Percentiles rank a stretch among this genome's conserved stretches.
Conservation (phyloP, 2,329 filamentous ascomycete species). For the Calonectria pauciramosa region DNA sequence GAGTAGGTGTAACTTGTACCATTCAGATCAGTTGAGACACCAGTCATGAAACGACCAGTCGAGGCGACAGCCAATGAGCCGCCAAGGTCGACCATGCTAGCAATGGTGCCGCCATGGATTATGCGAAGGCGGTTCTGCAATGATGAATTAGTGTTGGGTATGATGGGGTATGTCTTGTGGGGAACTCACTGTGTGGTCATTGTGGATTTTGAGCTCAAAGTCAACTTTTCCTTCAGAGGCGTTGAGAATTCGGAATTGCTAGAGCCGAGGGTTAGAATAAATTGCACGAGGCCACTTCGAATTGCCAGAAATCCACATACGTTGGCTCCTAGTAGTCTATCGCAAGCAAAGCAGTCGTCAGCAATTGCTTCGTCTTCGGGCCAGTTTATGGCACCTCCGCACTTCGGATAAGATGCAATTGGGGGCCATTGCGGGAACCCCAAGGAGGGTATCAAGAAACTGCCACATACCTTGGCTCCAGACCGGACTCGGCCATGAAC, state of each 20-base stretch:
- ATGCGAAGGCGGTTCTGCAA: constrained; percentile 80
- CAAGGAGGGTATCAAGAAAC: background rate
- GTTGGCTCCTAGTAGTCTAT: constrained; percentile 48
- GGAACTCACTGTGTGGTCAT: constrained; percentile 76
- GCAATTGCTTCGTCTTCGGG: background rate
- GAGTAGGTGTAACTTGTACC: constrained; percentile 52
- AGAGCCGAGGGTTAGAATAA: background rate
- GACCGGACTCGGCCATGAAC: constrained; percentile 86
- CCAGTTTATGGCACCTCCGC: background rate
- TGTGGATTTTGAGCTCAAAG: constrained; percentile 81
- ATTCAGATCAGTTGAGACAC: constrained; percentile 76
- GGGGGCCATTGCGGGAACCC: constrained; percentile 26
- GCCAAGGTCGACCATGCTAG: constrained; percentile 78
- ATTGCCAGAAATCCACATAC: constrained; percentile 27
- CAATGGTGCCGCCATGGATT: constrained; percentile 84
- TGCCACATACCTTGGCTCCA: constrained; percentile 83
- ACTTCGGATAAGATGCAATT: background rate
- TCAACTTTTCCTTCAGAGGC: constrained; percentile 77
- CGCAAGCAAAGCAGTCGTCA: constrained; percentile 7
- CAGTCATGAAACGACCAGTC: constrained; percentile 72
- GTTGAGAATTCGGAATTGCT: constrained; percentile 75
- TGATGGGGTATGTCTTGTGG: background rate
- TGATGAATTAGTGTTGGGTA: background rate
- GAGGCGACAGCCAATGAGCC: constrained; percentile 77
- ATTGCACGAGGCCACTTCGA: background rate